phyloP scores from a whole-genome alignment of 164 flowering plant species.

The Litsea cubeba region DNA sequence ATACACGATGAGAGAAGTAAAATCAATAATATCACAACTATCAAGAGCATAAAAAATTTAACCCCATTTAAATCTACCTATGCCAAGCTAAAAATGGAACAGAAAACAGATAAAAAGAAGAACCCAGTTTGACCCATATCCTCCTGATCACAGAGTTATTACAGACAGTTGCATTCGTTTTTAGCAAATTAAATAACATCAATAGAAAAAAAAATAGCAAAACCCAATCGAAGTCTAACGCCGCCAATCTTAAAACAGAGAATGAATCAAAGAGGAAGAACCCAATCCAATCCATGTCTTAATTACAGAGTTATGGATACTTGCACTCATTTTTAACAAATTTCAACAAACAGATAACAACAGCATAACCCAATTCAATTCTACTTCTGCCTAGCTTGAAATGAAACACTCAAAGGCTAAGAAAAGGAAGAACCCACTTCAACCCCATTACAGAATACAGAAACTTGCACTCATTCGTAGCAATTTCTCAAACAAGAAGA shows the following conservation, averaged over 20 bases:
- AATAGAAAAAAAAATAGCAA: background rate
- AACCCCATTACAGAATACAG: too few species aligned
- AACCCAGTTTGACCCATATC: background rate
- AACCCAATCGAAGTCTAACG: background rate
- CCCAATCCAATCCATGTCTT: background rate
- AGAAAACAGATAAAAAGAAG: too few species aligned
- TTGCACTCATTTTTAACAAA: too few species aligned
- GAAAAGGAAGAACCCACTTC: too few species aligned
- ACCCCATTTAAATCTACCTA: background rate
- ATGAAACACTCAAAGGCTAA: too few species aligned
- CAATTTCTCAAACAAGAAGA: too few species aligned
- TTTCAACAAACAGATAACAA: too few species aligned
- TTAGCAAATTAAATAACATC: background rate
- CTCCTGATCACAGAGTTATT: background rate
- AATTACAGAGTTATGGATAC: background rate
- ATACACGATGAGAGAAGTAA: background rate
- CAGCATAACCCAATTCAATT: too few species aligned
- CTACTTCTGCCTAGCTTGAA: too few species aligned
- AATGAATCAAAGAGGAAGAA: background rate
- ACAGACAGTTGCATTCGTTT: background rate
- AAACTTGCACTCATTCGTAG: too few species aligned
- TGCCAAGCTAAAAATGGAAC: too few species aligned
- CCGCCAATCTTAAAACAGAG: background rate
- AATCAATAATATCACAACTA: background rate
- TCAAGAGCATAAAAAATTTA: background rate